Evolutionary conservation across 805 yeast genomes (phyloP).

Genomic region (Starmerella sp.): DNA sequence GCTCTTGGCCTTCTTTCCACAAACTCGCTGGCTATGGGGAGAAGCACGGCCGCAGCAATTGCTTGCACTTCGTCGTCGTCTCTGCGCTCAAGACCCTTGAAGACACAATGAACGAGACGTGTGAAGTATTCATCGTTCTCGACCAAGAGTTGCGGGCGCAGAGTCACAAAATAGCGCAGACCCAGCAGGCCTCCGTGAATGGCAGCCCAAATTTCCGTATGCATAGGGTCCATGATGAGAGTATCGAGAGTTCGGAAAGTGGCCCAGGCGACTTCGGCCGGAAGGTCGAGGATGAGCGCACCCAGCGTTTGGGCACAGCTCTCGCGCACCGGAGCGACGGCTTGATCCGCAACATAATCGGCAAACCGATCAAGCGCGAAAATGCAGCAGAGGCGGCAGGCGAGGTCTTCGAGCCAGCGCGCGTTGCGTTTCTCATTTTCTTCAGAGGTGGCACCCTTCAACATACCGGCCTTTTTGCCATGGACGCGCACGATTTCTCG

Average conservation of each 20-base stretch:
- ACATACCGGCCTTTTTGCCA: conserved; percentile 76
- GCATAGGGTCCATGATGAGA: conserved; percentile 44
- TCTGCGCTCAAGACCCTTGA: conserved; percentile 63
- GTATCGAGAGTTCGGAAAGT: conserved; percentile 57
- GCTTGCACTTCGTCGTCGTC: conserved; percentile 94
- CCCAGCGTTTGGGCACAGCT: conserved; percentile 92
- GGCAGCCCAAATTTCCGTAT: conserved; percentile 78
- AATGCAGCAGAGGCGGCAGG: conserved; percentile 71
- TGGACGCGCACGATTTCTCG: conserved; percentile 76
- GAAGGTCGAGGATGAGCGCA: conserved; percentile 68
- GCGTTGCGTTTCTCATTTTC: conserved; percentile 59
- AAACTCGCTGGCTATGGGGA: conserved; percentile 83
- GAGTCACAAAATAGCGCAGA: conserved; percentile 79
- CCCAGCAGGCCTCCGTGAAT: conserved; percentile 97
- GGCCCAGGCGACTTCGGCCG: conserved; percentile 44
- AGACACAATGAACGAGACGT: conserved; percentile 68
- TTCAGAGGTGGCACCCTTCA: conserved; percentile 45
- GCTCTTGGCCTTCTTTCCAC: conserved; percentile 45
- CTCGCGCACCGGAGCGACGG: conserved; percentile 96
- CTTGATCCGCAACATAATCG: conserved; percentile 93
- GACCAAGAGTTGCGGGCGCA: conserved; percentile 67
- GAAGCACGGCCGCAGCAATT: conserved; percentile 83
- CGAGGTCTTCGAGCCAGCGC: conserved; percentile 71
- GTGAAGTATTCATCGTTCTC: conserved; percentile 48
- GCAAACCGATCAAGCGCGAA: conserved; percentile 93